Base-by-base conservation (phyloP, 176 grass and related monocot species). In the Areca catechu region DNA sequence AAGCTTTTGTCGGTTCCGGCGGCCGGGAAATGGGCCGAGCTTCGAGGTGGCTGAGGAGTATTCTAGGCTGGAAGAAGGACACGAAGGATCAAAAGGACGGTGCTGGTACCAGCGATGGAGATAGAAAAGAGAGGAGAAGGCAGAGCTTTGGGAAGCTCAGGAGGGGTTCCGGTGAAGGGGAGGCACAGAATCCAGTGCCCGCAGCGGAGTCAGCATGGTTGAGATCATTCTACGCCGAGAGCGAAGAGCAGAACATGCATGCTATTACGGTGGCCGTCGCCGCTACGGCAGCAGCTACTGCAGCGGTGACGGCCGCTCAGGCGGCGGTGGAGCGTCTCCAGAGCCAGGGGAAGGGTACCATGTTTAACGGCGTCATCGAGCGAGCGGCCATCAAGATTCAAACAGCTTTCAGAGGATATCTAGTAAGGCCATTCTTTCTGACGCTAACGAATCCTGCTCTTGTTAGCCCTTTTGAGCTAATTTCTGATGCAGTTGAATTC, bases 331-430 rank as follows among this genome's bases (percentile, higher is more conserved):
- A 15, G 51, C 24, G 65, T 51, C 28, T 67, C 25, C 28, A 67
- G 65, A 21, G 65, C 65, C 49, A 37, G 27, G 7, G 65, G 28
- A 20, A 28, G 19, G 65, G 28, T 56, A 43, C 7, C 22, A 68
- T 53, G n/a, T 4, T 56, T 79, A 53, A 53, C 63, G 68, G 49
- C 0, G 22, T 24, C 25, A 47, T 47, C 20, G 24, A 76, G 37
- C 24, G 70, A 5, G 94, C 84, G 2, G 79, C 88, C 17, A 56
- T 85, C 56, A 57, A 72, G 57, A 81, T 98, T 57, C 94, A 98
- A 58, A 98, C 85, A 48, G 68, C 74, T 23, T 98, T 86, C 81
- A 89, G 76, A 70, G 81, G 94, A 17, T 84, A 85, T 72, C 69
- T 98, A 69, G 94, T 98, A 88, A 57, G 84, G 16, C 53, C 34